Base-by-base conservation (phyloP, 2,329 filamentous ascomycete genomes). In the Aspergillus eucalypticola region DNA sequence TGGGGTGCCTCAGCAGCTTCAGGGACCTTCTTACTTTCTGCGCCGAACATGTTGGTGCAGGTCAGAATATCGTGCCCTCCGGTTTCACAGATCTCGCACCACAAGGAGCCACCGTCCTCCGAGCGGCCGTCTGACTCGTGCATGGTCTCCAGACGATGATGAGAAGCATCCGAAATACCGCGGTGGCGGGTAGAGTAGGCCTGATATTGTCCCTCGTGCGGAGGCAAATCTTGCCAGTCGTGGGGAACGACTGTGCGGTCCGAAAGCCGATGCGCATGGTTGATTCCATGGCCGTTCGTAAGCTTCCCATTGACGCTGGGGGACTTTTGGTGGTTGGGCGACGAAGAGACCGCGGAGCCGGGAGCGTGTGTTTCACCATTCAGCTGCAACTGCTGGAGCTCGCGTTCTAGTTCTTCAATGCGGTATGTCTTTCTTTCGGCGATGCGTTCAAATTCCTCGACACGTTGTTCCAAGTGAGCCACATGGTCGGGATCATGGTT, bases 21-120 rank as follows among this genome's bases (percentile, higher is more conserved):
- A 11, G 56, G 42, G 19, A 65, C 52, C 38, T 66, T 59, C 19
- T 69, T 67, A 46, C 65, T 66, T 8, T 70, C 70, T 15, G 71
- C 66, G 13, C 84, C 87, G 75, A 91, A 94, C 88, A 96, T 95
- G 75, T 92, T 94, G 56, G 90, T 92, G 82, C 94, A 98, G 21
- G 91, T 96, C 59, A 98, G 82, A 62, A 98, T 96, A 70, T 98
- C 94, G 72, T 98, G 94, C 15, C 94, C 93, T 50, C 86, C 84
- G 35, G 90, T 91, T 79, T 97, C 93, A 78, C 94, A 98, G 63
- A 98, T 95, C 78, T 98, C 95, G 77, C 94, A 98, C 90, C 91
- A 96, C 64, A 93, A 83, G 15, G 83, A 86, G 73, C 87, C 90
- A 68, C 83, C 88, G 72, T 92, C 90, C 41, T 89, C 91, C 21